phyloP scores from a whole-genome alignment of 2,329 filamentous ascomycete species.

The Ophioceras dolichostomum region DNA sequence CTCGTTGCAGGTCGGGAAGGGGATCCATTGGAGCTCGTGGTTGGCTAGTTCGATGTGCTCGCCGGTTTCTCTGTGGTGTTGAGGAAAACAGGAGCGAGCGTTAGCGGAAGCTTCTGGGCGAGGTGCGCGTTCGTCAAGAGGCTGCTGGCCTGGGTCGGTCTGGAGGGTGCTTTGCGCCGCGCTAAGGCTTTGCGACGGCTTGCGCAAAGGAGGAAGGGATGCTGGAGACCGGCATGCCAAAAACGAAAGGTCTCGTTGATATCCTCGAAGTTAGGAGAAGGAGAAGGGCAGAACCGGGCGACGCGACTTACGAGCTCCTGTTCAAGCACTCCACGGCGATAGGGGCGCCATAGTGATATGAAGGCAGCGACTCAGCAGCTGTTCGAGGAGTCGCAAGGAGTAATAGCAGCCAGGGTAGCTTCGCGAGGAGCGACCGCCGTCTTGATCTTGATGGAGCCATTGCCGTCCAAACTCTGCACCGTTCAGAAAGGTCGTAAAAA shows the following conservation, averaged over 20 bases:
- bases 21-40: constrained; percentile 81
- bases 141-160: background rate
- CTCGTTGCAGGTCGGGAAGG: constrained; percentile 85
- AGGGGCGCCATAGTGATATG: constrained; percentile 53
- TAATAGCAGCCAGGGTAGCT: background rate
- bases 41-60: constrained; percentile 75
- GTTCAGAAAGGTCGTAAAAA: no score
- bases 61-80: constrained; percentile 59
- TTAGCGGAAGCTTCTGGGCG: background rate
- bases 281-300: no score
- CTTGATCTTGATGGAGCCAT: no score
- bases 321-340: constrained; percentile 65
- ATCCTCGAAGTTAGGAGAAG: no score
- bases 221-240: no score
- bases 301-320: constrained; percentile 58
- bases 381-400: constrained; percentile 10
- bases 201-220: no score
- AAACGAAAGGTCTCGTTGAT: no score
- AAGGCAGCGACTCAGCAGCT: constrained; percentile 34
- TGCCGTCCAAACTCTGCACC: no score
- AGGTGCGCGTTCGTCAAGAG: background rate
- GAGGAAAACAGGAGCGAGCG: background rate
- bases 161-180: no score
- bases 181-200: no score
- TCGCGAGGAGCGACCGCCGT: no score